These are phyloP conservation scores for Coprinellus aureogranulatus DNA, from an alignment of 768 basidiomycete species.

Conservation along the genomic window DNA sequence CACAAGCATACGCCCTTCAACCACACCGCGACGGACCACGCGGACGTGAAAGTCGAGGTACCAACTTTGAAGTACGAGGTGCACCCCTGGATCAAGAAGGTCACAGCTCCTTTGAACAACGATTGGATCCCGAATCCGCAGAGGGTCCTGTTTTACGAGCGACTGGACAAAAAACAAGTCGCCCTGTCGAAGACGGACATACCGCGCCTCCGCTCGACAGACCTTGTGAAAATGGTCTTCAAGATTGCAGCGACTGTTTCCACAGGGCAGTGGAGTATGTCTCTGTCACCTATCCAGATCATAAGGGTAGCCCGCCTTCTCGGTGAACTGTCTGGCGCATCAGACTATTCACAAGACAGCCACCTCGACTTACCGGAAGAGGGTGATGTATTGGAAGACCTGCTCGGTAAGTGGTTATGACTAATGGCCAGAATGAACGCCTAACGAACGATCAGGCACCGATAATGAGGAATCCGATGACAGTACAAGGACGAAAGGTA, in stretches of 20 bases:
- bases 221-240: neutral
- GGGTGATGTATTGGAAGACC: too few species aligned
- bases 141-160: neutral
- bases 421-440: too few species aligned
- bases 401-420: too few species aligned
- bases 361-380: too few species aligned
- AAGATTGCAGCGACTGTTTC: neutral
- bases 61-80: neutral
- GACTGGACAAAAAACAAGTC: neutral
- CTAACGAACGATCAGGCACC: too few species aligned
- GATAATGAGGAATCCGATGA: too few species aligned
- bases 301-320: neutral
- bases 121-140: neutral
- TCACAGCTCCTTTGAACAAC: neutral
- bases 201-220: neutral
- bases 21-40: too few species aligned
- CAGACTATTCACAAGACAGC: too few species aligned
- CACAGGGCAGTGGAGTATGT: neutral
- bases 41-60: neutral
- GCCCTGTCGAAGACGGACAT: neutral
- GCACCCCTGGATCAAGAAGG: neutral
- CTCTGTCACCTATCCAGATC: neutral
- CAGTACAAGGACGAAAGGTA: too few species aligned
- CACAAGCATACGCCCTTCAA: neutral
- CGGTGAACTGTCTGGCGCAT: too few species aligned